These are phyloP conservation scores for Rhizophora apiculata DNA, from an alignment of 345 rosid genomes.

Conservation along the genomic window DNA sequence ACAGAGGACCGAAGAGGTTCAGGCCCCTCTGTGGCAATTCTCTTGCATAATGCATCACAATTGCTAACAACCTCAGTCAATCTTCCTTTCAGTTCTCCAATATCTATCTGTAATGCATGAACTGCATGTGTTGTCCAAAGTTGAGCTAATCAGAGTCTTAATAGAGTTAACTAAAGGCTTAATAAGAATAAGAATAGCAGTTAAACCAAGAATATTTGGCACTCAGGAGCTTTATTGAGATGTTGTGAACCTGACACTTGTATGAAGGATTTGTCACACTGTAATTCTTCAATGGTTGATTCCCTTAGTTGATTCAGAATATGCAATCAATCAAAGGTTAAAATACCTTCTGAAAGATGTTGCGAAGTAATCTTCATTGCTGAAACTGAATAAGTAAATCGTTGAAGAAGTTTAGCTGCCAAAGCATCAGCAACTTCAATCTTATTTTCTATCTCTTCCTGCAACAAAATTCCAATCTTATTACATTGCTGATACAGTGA, in stretches of 20 bases:
- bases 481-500: neutral
- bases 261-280: too few species aligned
- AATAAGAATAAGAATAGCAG: neutral
- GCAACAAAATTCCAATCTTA: constrained; percentile 13
- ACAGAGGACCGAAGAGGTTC: constrained; percentile 57
- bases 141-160: neutral
- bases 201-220: too few species aligned
- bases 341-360: constrained; percentile 78
- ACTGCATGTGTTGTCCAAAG: constrained; percentile 37
- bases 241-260: too few species aligned
- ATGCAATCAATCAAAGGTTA: too few species aligned
- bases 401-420: constrained; percentile 77
- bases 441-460: constrained; percentile 93
- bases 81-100: constrained; percentile 87
- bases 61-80: constrained; percentile 83
- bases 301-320: too few species aligned
- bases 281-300: too few species aligned
- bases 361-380: constrained; percentile 73
- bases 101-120: constrained; percentile 81
- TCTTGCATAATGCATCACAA: constrained; percentile 71
- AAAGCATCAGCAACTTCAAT: constrained; percentile 92
- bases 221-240: too few species aligned
- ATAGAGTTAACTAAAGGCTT: neutral
- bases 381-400: constrained; percentile 68
- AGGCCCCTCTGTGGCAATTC: constrained; percentile 72